Base-by-base conservation (phyloP, 139 green algal genomes). In the Chlamydomonas sp. region DNA sequence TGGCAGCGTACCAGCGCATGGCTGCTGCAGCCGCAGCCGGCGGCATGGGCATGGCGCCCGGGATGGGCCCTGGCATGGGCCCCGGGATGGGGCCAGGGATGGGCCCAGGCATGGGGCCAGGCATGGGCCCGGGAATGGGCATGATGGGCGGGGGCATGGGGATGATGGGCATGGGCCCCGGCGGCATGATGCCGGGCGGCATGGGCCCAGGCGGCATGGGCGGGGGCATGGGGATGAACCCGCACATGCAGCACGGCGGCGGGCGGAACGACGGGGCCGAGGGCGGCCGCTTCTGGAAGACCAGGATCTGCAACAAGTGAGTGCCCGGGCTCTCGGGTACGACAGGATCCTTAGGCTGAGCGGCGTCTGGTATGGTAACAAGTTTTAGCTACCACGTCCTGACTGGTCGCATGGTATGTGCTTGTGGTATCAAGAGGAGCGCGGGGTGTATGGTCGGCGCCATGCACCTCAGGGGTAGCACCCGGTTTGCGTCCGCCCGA, bases 261-360 rank as follows among this genome's bases (percentile, higher is more conserved):
- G 64, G 60, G 64, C 14, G 5, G 85, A 63, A 63, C 72, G 60
- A 74, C 3, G 85, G 61, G 1, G 61, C 63, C 3, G 84, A 87
- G 31, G 57, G 57, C 62, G 17, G 57, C 3, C 61, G 84, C 68
- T 92, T 84, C 81, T 92, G 75, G 79, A 94, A 94, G 84, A 92
- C 89, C 0, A 85, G 89, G 17, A 91, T 94, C 61, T 94, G 91
- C 88, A 91, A 92, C 89, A 94, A 91, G 91, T 93, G 66, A 64
- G 90, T 69, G 57, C 8, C 31, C 31, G 31, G 31, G 31, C 31
- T 49, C 31, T 49, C 31, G 31, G 31, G 31, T 49, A 49, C 31
- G 31, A 49, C 31, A 49, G 31, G 78, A 49, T 77, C 17, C 67
- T 59, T 66, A 8, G 15, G 14, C 31, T 76, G 6, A 20, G 78